Conservation (phyloP, 2,329 filamentous ascomycete genomes). For the Pyrenophora seminiperda region DNA sequence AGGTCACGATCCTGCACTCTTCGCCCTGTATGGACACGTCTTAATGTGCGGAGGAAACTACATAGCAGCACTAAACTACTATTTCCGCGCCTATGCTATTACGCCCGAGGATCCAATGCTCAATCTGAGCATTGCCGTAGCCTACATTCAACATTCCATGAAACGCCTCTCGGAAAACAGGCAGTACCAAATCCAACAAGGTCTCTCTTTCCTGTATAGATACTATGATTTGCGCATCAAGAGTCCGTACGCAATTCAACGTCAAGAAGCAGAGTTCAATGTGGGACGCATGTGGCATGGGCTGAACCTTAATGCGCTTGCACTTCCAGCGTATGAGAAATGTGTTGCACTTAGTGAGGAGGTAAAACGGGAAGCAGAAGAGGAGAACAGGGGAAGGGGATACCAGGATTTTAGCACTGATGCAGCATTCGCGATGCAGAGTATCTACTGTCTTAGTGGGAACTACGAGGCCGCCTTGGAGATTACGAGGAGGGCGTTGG, state of each 20-base stretch:
- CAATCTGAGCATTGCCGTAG: conserved; percentile 73
- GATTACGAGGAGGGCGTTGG: conserved; percentile 63
- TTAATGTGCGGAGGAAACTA: conserved; percentile 84
- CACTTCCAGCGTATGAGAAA: conserved; percentile 71
- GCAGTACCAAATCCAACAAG: conserved; percentile 85
- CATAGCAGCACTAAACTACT: conserved; percentile 84
- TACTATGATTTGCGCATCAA: conserved; percentile 68
- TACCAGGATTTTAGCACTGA: conserved; percentile 68
- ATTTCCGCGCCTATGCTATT: conserved; percentile 69
- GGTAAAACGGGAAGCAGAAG: conserved; percentile 39
- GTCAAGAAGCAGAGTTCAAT: conserved; percentile 83
- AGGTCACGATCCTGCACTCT: conserved; percentile 70
- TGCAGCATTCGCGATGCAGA: conserved; percentile 75
- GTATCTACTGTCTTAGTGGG: conserved; percentile 67
- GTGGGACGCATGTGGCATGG: conserved; percentile 76
- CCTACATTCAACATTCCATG: conserved; percentile 85
- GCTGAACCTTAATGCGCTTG: conserved; percentile 73
- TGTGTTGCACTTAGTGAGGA: conserved; percentile 58
- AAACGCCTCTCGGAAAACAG: conserved; percentile 90
- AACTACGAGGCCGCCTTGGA: conserved; percentile 64
- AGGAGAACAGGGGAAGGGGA: conserved; percentile 45
- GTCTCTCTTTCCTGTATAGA: conserved; percentile 75
- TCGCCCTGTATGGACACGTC: conserved; percentile 90
- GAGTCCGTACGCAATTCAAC: conserved; percentile 52
- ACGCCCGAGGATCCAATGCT: conserved; percentile 78